Conservation (phyloP, 176 grass and related monocot species). For the Calamus simplicifolius region DNA sequence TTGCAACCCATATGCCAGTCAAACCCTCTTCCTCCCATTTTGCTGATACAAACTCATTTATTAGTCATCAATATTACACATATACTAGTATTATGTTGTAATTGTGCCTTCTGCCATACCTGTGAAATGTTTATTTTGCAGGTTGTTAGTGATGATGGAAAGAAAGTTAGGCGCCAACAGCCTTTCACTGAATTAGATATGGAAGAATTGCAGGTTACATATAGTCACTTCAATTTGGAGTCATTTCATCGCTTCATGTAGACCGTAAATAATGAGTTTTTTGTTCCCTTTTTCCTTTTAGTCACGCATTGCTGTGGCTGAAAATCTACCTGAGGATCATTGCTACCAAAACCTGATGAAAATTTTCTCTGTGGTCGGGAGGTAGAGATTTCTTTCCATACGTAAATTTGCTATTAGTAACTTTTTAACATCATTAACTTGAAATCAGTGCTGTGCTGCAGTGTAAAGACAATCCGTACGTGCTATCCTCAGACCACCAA, state of each 20-base stretch:
- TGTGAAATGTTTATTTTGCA: slow-evolving; percentile 16
- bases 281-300: slow-evolving; percentile 21
- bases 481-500: slow-evolving; percentile 91
- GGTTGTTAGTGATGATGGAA: slow-evolving; percentile 93
- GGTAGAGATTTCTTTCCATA: slow-evolving; percentile 32
- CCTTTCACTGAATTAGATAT: slow-evolving; percentile 86
- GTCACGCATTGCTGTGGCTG: slow-evolving; percentile 90
- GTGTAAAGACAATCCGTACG: slow-evolving; percentile 94
- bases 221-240: neutral
- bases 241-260: slow-evolving; percentile 8
- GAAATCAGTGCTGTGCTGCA: slow-evolving; percentile 27
- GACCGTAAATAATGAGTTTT: slow-evolving; percentile 9
- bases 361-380: slow-evolving; percentile 87
- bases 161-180: slow-evolving; percentile 61
- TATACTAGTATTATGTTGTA: too few relatives aligned
- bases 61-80: too few relatives aligned
- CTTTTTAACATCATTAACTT: neutral
- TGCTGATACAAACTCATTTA: too few relatives aligned
- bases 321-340: slow-evolving; percentile 99
- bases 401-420: neutral
- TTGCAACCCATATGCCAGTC: too few relatives aligned
- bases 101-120: too few relatives aligned
- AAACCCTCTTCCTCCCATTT: too few relatives aligned
- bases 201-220: slow-evolving; percentile 78
- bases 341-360: slow-evolving; percentile 99